phyloP scores from a whole-genome alignment of 2,329 filamentous ascomycete species.

The Claviceps cyperi region DNA sequence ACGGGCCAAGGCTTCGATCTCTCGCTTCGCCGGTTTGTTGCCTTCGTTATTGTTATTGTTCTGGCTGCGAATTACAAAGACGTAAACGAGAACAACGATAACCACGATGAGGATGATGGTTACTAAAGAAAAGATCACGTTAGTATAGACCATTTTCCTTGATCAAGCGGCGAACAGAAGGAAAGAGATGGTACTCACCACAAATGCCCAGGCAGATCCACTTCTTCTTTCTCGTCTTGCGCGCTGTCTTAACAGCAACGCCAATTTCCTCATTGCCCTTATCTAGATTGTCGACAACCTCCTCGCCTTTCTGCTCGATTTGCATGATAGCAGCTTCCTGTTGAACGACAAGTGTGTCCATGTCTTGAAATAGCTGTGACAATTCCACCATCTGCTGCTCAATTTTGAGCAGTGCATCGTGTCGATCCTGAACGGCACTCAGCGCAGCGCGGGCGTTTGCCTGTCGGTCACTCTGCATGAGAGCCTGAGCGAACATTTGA shows the following conservation, averaged over 20 bases:
- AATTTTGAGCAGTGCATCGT: constrained; percentile 81
- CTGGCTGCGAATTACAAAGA: constrained; percentile 24
- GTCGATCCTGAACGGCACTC: constrained; percentile 66
- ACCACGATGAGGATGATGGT: constrained; percentile 38
- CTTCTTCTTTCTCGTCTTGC: constrained; percentile 80
- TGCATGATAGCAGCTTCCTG: constrained; percentile 68
- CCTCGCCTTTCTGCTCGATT: constrained; percentile 78
- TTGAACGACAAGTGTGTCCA: constrained; percentile 73
- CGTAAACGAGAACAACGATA: constrained; percentile 34
- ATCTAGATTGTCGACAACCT: constrained; percentile 70
- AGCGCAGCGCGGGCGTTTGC: constrained; percentile 71
- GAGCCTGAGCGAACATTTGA: constrained; percentile 80
- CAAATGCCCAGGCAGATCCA: constrained; percentile 81
- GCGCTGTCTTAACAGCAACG: constrained; percentile 68
- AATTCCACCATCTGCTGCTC: constrained; percentile 81
- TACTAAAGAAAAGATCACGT: constrained; percentile 19
- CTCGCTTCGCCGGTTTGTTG: constrained; percentile 15
- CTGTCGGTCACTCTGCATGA: constrained; percentile 67
- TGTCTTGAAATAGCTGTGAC: constrained; percentile 74
- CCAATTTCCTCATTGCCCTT: constrained; percentile 76
- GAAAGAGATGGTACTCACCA: constrained; percentile 25
- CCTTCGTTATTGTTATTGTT: constrained; percentile 13
- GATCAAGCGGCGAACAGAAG: not conserved
- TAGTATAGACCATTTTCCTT: not conserved
- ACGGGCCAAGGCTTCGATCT: constrained; percentile 10